A percentile compares a stretch with the other conserved stretches of the same genome.
Evolutionary conservation across 2,329 filamentous ascomycete species (phyloP).

Genomic region (Clarireedia monteithiana): DNA sequence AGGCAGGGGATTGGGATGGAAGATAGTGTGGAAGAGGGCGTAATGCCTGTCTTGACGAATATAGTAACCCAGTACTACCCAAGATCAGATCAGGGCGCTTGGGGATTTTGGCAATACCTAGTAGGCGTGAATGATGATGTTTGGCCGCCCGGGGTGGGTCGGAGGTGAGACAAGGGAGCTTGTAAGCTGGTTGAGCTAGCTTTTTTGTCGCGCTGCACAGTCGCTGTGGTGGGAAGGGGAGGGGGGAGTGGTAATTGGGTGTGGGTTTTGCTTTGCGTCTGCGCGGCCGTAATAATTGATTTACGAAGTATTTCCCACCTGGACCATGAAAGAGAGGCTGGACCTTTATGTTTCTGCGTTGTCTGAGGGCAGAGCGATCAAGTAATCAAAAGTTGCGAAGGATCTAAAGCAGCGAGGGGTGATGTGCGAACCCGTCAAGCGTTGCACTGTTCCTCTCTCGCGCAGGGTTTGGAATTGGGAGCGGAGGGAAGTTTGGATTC

Average conservation of each 20-base stretch:
- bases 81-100: constrained; percentile 9
- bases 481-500: neutral
- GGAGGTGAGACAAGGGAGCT: neutral
- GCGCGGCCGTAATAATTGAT: neutral
- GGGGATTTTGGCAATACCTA: constrained; percentile 3
- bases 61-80: constrained; percentile 9
- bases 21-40: constrained; percentile 18
- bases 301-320: neutral
- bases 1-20: constrained; percentile 7
- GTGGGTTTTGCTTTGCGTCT: neutral
- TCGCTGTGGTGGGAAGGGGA: neutral
- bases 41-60: constrained; percentile 12
- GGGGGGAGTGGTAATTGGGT: neutral
- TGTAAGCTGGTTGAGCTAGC: too few relatives aligned
- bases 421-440: neutral
- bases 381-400: constrained; percentile 1
- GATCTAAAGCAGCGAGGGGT: constrained; percentile 2
- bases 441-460: neutral
- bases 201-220: too few relatives aligned
- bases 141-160: constrained; percentile 6
- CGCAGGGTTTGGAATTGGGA: neutral
- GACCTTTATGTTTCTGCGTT: neutral
- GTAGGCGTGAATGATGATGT: constrained; percentile 7
- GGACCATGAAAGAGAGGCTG: neutral
- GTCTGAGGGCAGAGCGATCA: neutral